phyloP scores from a whole-genome alignment of 345 rosid species.

The Hibiscus syriacus region DNA sequence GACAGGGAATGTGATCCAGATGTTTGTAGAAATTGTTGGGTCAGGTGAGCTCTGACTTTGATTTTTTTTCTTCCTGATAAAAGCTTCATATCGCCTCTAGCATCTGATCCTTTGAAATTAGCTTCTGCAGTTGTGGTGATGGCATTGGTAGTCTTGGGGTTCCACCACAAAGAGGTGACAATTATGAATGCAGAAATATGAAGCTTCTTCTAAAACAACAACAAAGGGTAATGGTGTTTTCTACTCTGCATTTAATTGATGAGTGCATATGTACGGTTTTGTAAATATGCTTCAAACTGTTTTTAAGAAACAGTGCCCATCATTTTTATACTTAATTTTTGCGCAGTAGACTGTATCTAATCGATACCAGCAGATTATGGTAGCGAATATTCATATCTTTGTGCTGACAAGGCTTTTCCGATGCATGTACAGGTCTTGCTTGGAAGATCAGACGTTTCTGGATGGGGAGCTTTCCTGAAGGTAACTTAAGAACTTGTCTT shows the following conservation, averaged over 20 bases:
- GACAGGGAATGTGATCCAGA: constrained; percentile 99
- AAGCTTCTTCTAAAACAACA: constrained; percentile 98
- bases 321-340: not conserved
- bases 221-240: constrained; percentile 55
- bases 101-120: constrained; percentile 16
- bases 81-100: not conserved
- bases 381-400: not conserved
- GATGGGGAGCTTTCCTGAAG: constrained; percentile 99
- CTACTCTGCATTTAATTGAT: constrained; percentile 1
- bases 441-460: constrained; percentile 94
- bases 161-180: constrained; percentile 94
- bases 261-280: not conserved
- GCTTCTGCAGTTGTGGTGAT: constrained; percentile 83
- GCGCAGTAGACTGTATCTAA: not conserved
- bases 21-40: constrained; percentile 99
- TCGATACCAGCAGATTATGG: not conserved
- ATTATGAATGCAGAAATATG: constrained; percentile 98
- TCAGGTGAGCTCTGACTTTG: constrained; percentile 52
- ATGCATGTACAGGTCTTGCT: constrained; percentile 67
- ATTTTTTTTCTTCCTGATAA: not conserved
- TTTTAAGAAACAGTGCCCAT: not conserved
- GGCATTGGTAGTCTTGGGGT: constrained; percentile 87
- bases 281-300: not conserved
- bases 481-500: constrained; percentile 24
- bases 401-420: not conserved